Percentiles rank a stretch among this genome's conserved stretches.
phyloP scores from a whole-genome alignment of 257 asterid genomes.

The Capsicum chinense region DNA sequence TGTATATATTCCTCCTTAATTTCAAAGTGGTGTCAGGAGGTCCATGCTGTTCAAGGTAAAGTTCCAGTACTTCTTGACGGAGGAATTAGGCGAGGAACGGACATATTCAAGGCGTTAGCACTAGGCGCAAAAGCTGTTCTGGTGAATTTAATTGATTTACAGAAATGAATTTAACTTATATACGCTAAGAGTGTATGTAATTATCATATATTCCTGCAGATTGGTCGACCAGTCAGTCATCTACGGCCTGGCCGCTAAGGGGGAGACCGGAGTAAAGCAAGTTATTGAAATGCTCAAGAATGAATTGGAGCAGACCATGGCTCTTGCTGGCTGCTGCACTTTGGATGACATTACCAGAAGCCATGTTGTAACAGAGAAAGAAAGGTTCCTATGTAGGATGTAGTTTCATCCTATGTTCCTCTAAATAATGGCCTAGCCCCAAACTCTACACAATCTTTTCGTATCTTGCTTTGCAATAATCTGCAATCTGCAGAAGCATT shows the following conservation, averaged over 20 bases:
- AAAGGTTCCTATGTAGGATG: slow-evolving; percentile 43
- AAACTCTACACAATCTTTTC: background rate
- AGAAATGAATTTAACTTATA: background rate
- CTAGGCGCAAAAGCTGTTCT: slow-evolving; percentile 71
- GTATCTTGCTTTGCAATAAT: too few species aligned
- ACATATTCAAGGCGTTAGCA: slow-evolving; percentile 71
- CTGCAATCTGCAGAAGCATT: too few species aligned
- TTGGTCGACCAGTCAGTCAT: slow-evolving; percentile 64
- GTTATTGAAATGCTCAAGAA: slow-evolving; percentile 57
- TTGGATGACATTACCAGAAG: slow-evolving; percentile 50
- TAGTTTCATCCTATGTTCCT: slow-evolving; percentile 25
- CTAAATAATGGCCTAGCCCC: background rate
- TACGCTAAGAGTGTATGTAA: too few species aligned
- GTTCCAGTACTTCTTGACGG: slow-evolving; percentile 71
- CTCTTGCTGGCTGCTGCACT: slow-evolving; percentile 61
- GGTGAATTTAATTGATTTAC: slow-evolving; percentile 38
- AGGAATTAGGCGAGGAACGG: slow-evolving; percentile 75
- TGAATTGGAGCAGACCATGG: slow-evolving; percentile 68
- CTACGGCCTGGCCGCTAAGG: slow-evolving; percentile 63
- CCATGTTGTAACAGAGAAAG: slow-evolving; percentile 51
- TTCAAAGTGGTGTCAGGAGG: slow-evolving; percentile 46
- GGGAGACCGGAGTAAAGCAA: slow-evolving; percentile 54
- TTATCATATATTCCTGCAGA: slow-evolving; percentile 34
- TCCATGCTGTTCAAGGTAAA: slow-evolving; percentile 57
- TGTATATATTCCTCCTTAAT: background rate